Base-by-base conservation (phyloP, 2,329 filamentous ascomycete species). In the Claviceps arundinis region DNA sequence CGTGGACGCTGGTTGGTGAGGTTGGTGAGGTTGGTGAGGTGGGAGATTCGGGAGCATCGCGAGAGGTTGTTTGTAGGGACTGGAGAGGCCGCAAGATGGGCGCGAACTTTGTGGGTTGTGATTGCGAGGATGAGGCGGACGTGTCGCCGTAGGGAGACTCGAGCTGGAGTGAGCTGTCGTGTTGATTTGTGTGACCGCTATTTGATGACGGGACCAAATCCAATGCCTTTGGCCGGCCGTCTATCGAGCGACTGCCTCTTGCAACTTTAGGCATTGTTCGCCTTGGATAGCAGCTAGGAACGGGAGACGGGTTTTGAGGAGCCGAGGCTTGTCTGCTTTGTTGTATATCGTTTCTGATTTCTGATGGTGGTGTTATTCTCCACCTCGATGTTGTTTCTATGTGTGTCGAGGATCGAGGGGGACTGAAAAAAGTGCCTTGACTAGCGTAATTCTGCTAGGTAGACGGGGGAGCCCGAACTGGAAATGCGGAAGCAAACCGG, bases 201-300 rank as follows among this genome's bases (percentile, higher is more conserved):
- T 47, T 45, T 13, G 38, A 34, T 13, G 51, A 53, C 17, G 1
- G 42, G 17, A 37, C 22, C n/a, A 38, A 38, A 16, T 30, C 37
- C 30, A 34, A 44, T 14, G 37, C n/a, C 13, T 46, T 43, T n/a
- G 49, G 17, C 37, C 37, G 59, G 47, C 14, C 61, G 48, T 24
- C 57, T 52, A 43, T 58, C 53, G 51, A 60, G 57, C 37, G 60
- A 57, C 50, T 56, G 44, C 61, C 64, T 56, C 59, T 56, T 48
- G 61, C 58, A 50, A 64, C 58, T 53, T 65, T 59, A 47, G 64
- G 62, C 64, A 65, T 65, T 30, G 46, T 59, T 30, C 42, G 48
- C 26, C 22, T 41, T 30, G 26, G 3, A 30, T 30, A 30, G 26
- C 8, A 30, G 26, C 26, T 8, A 30, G 26, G 11, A 30, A 11